Evolutionary conservation across 2,329 filamentous ascomycete genomes (phyloP).

Genomic region (Huntiella moniliformis): DNA sequence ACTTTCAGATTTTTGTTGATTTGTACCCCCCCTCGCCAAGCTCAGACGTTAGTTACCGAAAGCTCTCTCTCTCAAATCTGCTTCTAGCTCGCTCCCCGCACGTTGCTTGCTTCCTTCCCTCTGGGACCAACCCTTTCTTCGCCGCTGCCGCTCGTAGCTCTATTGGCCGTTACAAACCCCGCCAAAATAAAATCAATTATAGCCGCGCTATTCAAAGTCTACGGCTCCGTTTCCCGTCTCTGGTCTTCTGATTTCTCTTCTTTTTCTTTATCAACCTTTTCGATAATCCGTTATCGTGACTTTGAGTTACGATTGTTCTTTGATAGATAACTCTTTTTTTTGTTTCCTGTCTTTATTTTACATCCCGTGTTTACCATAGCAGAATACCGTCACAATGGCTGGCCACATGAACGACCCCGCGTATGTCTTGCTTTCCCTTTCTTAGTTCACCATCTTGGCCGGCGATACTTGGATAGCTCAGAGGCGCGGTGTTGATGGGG

Average conservation of each 20-base stretch:
- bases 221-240: not conserved
- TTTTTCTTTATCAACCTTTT: slow-evolving; percentile 1
- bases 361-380: slow-evolving; percentile 8
- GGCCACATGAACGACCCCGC: slow-evolving; percentile 12
- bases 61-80: slow-evolving; percentile 1
- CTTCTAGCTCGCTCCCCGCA: slow-evolving; percentile 8
- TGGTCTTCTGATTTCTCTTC: slow-evolving; percentile 1
- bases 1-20: too few relatives aligned
- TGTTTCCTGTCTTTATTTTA: slow-evolving; percentile 1
- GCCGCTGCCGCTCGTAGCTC: slow-evolving; percentile 4
- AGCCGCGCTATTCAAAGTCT: slow-evolving; percentile 8
- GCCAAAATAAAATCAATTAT: slow-evolving; percentile 2
- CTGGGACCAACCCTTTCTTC: slow-evolving; percentile 6
- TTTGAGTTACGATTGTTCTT: too few relatives aligned
- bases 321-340: slow-evolving; percentile 4
- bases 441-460: not conserved
- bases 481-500: too few relatives aligned
- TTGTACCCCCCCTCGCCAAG: too few relatives aligned
- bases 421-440: slow-evolving; percentile 5
- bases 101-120: slow-evolving; percentile 6
- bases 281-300: too few relatives aligned
- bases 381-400: slow-evolving; percentile 9
- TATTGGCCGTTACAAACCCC: not conserved
- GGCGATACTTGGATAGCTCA: too few relatives aligned
- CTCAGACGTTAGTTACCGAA: not conserved